A percentile compares a stretch with the other conserved stretches of the same genome.
These are phyloP conservation scores for Gymnopilus dilepis DNA, from an alignment of 768 basidiomycete genomes.

Conservation along the genomic window DNA sequence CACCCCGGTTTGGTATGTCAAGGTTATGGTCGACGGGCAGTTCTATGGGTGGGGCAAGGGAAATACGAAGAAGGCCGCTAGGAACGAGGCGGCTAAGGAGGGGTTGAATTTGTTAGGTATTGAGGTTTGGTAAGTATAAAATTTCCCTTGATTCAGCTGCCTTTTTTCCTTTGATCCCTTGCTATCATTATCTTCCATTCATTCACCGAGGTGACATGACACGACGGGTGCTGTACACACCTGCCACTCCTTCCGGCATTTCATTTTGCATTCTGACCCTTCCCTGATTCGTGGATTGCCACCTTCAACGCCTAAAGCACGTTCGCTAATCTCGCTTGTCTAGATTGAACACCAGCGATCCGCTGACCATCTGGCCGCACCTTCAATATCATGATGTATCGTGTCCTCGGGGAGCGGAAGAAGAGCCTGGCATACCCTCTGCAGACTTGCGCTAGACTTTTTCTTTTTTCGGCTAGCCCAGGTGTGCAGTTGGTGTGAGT, in stretches of 20 bases:
- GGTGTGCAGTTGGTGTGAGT: conserved; percentile 67
- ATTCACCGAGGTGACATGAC: not conserved
- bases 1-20: conserved; percentile 81
- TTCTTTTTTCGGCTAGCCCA: conserved; percentile 44
- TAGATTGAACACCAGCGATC: conserved; percentile 5
- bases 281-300: too few relatives aligned
- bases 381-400: not conserved
- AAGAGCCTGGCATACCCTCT: conserved; percentile 54
- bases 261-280: too few relatives aligned
- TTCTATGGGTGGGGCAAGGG: conserved; percentile 67
- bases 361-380: not conserved
- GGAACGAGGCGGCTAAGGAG: conserved; percentile 82
- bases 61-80: conserved; percentile 78
- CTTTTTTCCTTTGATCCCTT: not conserved
- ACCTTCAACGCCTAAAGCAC: not conserved
- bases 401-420: too few relatives aligned
- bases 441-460: conserved; percentile 60
- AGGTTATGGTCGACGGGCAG: conserved; percentile 64
- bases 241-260: too few relatives aligned
- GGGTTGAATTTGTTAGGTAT: conserved; percentile 68
- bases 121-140: conserved; percentile 49
- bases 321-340: not conserved
- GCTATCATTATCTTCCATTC: not conserved
- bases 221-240: not conserved
- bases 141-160: conserved; percentile 21